Base-by-base conservation (phyloP, 2,329 filamentous ascomycete genomes). In the Lojkania enalia region DNA sequence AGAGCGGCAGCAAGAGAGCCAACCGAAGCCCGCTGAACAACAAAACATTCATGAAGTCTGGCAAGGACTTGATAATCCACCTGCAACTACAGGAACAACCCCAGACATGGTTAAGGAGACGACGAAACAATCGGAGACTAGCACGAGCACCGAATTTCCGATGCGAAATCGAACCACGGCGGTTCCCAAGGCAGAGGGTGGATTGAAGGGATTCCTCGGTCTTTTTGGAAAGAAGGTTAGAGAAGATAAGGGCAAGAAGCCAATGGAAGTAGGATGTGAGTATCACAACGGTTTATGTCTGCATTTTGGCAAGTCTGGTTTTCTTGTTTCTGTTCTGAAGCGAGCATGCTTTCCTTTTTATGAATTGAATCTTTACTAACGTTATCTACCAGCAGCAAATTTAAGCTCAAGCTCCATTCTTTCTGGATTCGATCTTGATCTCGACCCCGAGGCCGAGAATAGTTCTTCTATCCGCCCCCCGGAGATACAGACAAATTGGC, bases 401-500 rank as follows among this genome's bases (percentile, higher is more conserved):
- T 53, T 61, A 38, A 64, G 61, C 46, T 51, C 59, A 25, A 64
- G 64, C 1, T 62, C 64, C 3, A 56, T 68, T 14, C 39, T 58
- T n/a, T 63, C 64, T 9, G 53, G 52, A 43, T 58, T 70, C 58
- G 54, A 71, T 48, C 66, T 47, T 67, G 69, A 66, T 1, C 44
- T 49, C 60, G 58, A 60, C 7, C 46, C 49, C 35, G 52, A 72
- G 71, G 50, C 64, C 78, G 69, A 87, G 81, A 60, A 84, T 30
- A 21, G 37, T 46, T 57, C 44, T 46, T 63, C 52, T n/a, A 21
- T 51, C 35, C 49, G 57, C 39, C 46, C 67, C 44, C 48, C 64
- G 42, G 55, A 73, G 52, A 53, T 63, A 85, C 90, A 71, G 39
- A 60, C 56, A 61, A 95, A 87, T 57, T 96, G 92, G 91, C 81